Evolutionary conservation across 2,329 filamentous ascomycete genomes (phyloP).

Genomic region (Scedosporium apiospermum): DNA sequence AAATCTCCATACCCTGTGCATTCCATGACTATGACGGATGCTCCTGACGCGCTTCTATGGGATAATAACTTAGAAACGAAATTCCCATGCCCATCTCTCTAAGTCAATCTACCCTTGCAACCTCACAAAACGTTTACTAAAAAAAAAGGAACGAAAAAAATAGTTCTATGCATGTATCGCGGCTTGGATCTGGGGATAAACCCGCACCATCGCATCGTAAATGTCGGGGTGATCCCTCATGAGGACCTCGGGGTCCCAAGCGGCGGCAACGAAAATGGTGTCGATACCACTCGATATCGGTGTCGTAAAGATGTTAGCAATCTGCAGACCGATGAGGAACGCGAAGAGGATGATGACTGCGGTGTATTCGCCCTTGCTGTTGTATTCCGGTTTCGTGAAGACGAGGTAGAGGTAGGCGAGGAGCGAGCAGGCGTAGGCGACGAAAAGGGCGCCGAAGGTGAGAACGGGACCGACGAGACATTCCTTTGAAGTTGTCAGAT

Average conservation of each 20-base stretch:
- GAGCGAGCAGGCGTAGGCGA: slow-evolving; percentile 73
- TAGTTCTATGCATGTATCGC: slow-evolving; percentile 53
- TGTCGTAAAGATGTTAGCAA: slow-evolving; percentile 82
- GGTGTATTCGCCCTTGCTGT: slow-evolving; percentile 57
- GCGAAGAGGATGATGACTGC: slow-evolving; percentile 73
- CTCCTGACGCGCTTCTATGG: no score
- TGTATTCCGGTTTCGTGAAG: slow-evolving; percentile 75
- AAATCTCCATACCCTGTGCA: neutral
- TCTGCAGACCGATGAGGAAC: slow-evolving; percentile 83
- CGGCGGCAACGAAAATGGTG: slow-evolving; percentile 77
- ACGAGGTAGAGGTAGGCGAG: slow-evolving; percentile 80
- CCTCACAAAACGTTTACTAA: neutral
- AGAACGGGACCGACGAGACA: slow-evolving; percentile 69
- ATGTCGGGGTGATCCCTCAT: slow-evolving; percentile 73
- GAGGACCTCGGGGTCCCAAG: slow-evolving; percentile 63
- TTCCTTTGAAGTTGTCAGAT: slow-evolving; percentile 33
- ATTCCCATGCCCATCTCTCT: neutral
- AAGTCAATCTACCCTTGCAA: neutral
- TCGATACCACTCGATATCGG: slow-evolving; percentile 83
- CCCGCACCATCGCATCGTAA: slow-evolving; percentile 65
- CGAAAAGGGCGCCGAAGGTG: slow-evolving; percentile 71
- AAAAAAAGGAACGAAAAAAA: neutral
- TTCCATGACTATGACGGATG: neutral
- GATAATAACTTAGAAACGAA: no score
- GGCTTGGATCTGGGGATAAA: slow-evolving; percentile 77